Conservation (phyloP, 768 basidiomycete genomes). For the Rubroboletus satanas region DNA sequence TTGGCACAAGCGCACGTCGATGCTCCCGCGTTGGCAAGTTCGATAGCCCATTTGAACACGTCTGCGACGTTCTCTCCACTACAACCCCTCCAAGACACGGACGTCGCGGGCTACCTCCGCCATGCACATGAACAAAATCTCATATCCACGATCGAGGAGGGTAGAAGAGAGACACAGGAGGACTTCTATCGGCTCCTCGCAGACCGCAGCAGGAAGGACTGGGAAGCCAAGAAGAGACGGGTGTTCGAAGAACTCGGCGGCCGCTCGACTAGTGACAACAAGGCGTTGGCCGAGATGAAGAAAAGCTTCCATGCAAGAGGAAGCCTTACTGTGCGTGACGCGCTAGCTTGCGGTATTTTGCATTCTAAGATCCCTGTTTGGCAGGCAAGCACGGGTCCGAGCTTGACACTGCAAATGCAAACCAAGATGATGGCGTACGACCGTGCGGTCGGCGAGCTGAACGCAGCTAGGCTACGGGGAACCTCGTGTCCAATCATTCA, state of each 20-base stretch:
- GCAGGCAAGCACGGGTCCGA: slow-evolving; percentile 47
- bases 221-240: slow-evolving; percentile 87
- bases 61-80: slow-evolving; percentile 81
- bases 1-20: slow-evolving; percentile 94
- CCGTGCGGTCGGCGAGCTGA: slow-evolving; percentile 73
- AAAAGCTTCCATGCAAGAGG: slow-evolving; percentile 59
- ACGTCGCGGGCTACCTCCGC: slow-evolving; percentile 91
- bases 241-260: slow-evolving; percentile 89
- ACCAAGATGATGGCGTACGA: slow-evolving; percentile 96
- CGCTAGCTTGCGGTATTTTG: not conserved
- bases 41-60: slow-evolving; percentile 81
- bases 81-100: slow-evolving; percentile 92
- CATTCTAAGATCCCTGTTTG: slow-evolving; percentile 5
- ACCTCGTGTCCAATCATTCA: slow-evolving; percentile 76
- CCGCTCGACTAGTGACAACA: slow-evolving; percentile 52
- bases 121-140: slow-evolving; percentile 94
- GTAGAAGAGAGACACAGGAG: slow-evolving; percentile 76
- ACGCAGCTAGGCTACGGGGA: slow-evolving; percentile 65
- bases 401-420: slow-evolving; percentile 75
- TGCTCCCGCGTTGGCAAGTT: slow-evolving; percentile 77
- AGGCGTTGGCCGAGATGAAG: slow-evolving; percentile 55
- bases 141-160: slow-evolving; percentile 91
- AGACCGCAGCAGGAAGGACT: slow-evolving; percentile 70
- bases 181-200: slow-evolving; percentile 82
- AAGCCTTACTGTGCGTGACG: slow-evolving; percentile 45